Evolutionary conservation across 2,329 filamentous ascomycete species (phyloP), one percentile per base, ranked within the genome.

Genomic region (Epichloe glyceriae): DNA sequence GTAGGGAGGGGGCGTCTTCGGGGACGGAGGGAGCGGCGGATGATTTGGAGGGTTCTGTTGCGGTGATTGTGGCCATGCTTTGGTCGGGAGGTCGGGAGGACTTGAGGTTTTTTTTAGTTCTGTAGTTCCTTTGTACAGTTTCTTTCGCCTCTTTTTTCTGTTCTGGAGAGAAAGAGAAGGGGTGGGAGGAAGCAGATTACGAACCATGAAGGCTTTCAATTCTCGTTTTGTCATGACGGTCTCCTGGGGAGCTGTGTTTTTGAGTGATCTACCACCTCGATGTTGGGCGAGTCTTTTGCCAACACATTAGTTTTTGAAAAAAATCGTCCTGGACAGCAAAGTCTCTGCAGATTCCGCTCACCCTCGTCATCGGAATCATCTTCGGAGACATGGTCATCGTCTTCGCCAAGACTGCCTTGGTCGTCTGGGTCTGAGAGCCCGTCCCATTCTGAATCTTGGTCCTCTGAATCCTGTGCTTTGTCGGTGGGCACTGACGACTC

Each of bases 191-290:
- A 34, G 37, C 26, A n/a, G 30, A 26, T 19, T 17, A 55, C 61
- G 17, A 55, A 75, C 86, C 83, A 93, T 87, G 68, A 91, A 95
- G 38, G 82, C 80, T 64, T 88, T 90, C 54, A 82, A 75, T 56
- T 89, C 85, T 56, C 76, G 76, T 64, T 85, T 86, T 49, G 78
- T 78, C 72, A 85, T 76, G 15, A 67, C 56, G 17, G 62, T 62
- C 35, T 65, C 57, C 63, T 65, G 38, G 69, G 70, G 30, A 64
- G 58, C 54, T 66, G 61, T 14, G 63, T 59, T 33, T 62, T 64
- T 41, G 74, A 75, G 63, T 86, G 73, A 58, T 86, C 78, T 45
- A 86, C 71, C 26, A 86, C 75, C 61, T 86, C 74, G 52, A 86
- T 17, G 2, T 22, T 2, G 63, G 57, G 37, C 6, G 34, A 7